Conservation (phyloP, 2,329 filamentous ascomycete species). For the Alternaria atra region DNA sequence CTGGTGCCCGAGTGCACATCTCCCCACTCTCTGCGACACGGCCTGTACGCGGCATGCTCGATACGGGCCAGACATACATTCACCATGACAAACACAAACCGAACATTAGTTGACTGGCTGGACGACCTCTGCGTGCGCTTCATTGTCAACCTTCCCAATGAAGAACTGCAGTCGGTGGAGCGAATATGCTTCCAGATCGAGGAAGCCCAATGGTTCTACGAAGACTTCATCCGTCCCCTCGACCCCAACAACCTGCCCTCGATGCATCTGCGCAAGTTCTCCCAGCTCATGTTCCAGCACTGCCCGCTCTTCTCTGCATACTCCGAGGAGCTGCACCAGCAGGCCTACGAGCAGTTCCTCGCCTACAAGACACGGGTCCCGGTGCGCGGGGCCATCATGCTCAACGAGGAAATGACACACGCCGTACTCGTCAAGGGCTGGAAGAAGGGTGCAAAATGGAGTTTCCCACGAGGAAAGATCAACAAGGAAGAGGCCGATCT, state of each 20-base stretch:
- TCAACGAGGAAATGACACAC: constrained; percentile 94
- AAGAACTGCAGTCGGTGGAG: constrained; percentile 88
- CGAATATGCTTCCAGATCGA: constrained; percentile 99
- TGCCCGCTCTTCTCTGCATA: constrained; percentile 88
- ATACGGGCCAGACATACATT: constrained; percentile 57
- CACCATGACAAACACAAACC: constrained; percentile 76
- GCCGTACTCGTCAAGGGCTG: constrained; percentile 94
- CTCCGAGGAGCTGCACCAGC: constrained; percentile 77
- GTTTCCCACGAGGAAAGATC: constrained; percentile 96
- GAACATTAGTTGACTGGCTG: constrained; percentile 94
- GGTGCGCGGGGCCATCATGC: constrained; percentile 90
- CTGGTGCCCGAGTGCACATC: constrained; percentile 5
- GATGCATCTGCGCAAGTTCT: constrained; percentile 85
- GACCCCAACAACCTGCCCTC: constrained; percentile 83
- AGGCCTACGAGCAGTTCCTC: constrained; percentile 90
- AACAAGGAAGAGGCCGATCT: constrained; percentile 96
- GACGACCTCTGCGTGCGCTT: constrained; percentile 98
- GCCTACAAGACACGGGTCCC: constrained; percentile 95
- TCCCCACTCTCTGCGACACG: constrained; percentile 22
- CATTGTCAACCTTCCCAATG: constrained; percentile 93
- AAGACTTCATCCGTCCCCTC: constrained; percentile 95
- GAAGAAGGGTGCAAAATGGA: constrained; percentile 97
- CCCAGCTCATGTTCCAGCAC: constrained; percentile 89
- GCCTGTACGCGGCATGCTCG: constrained; percentile 65
- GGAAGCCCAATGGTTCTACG: constrained; percentile 99